Evolutionary conservation across 1,139 yeast species (phyloP), one percentile per base, ranked within the genome.

Genomic region (Saccharomyces hybrid): DNA sequence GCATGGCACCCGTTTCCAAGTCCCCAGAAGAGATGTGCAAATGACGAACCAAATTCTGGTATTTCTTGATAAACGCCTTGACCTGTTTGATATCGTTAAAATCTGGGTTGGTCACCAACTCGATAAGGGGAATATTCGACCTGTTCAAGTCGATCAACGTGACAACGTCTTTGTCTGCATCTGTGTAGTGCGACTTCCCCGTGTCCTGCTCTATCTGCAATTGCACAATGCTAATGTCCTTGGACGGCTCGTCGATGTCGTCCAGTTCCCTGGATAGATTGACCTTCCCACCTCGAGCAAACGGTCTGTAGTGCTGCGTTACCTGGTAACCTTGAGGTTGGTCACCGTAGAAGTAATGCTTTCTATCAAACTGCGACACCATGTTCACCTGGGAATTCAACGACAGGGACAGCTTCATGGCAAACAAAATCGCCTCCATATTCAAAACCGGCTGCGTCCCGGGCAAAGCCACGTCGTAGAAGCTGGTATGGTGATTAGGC

Each of bases 311-410:
- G 65, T 83, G 88, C 71, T 93, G 99, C 0, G 99, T 93, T 54
- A 93, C 85, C 68, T 93, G 99, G 69, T 90, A 93, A 0, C 99
- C 99, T 53, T 88, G 73, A 0, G 99, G 99, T 70, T 93, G 98
- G 69, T 93, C 99, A 0, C 95, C 95, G 68, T 93, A 93, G 69
- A 93, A 91, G 70, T 93, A 93, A 69, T 93, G 99, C 69, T 93
- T 93, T 59, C 99, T 75, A 67, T 93, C 99, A 69, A 93, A 93
- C 1, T 84, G 74, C 0, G 93, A 86, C 9, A 68, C 62, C 0
- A 71, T 60, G 56, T 82, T 81, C 19, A 93, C 78, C 0, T 76
- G 70, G 58, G 91, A 81, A 49, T 84, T 77, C 52, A 91, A 71
- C 0, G 95, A 89, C 1, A 80, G 73, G 0, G 96, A 91, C 0